Evolutionary conservation across 257 asterid species (phyloP).

Genomic region (Cynanchum wilfordii): DNA sequence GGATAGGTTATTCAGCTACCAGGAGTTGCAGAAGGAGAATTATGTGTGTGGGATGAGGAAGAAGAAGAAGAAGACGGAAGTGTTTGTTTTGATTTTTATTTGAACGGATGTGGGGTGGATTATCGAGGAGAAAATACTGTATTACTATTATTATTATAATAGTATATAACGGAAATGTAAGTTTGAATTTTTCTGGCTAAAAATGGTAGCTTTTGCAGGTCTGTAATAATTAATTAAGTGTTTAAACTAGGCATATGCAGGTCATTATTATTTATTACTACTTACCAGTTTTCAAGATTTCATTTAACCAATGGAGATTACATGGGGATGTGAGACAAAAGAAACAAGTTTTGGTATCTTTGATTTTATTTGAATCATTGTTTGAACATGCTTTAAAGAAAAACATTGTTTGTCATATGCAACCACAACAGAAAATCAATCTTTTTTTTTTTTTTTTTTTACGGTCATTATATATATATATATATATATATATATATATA

Average conservation of each 20-base stretch:
- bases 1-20: constrained; percentile 23
- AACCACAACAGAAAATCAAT: no score
- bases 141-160: neutral
- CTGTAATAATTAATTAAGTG: neutral
- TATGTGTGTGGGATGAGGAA: constrained; percentile 15
- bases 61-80: constrained; percentile 33
- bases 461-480: no score
- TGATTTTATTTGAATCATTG: constrained; percentile 31
- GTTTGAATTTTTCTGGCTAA: constrained; percentile 40
- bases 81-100: constrained; percentile 35
- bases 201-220: constrained; percentile 17
- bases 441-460: neutral
- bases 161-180: constrained; percentile 14
- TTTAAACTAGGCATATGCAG: neutral
- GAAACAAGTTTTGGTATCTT: constrained; percentile 6
- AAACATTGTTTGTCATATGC: neutral
- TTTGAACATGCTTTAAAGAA: constrained; percentile 27
- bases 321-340: constrained; percentile 40
- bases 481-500: no score
- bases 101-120: constrained; percentile 24
- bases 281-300: constrained; percentile 8
- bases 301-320: constrained; percentile 13
- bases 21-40: constrained; percentile 38
- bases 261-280: constrained; percentile 11
- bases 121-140: constrained; percentile 39